Conservation (phyloP, 2,329 filamentous ascomycete species). For the Graphilbum ipis-grandicollis region DNA sequence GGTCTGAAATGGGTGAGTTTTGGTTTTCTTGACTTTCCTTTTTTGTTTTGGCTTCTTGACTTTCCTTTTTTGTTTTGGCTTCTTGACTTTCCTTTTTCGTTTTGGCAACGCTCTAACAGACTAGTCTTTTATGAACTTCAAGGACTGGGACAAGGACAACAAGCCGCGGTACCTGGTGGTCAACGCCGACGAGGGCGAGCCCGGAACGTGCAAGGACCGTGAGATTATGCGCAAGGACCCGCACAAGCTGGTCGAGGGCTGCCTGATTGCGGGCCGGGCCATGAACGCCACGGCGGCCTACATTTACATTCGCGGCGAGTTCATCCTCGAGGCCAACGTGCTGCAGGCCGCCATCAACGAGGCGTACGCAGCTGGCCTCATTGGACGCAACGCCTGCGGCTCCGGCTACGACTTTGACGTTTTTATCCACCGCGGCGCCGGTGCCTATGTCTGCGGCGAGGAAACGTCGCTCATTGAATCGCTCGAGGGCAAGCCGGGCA, state of each 20-base stretch:
- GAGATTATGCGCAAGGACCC: constrained; percentile 99
- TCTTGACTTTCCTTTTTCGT: constrained; percentile 1
- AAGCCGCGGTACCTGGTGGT: constrained; percentile 95
- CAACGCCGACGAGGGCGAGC: constrained; percentile 97
- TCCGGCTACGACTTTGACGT: constrained; percentile 97
- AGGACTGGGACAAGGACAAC: constrained; percentile 95
- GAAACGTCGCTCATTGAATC: constrained; percentile 98
- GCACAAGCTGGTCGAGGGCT: constrained; percentile 96
- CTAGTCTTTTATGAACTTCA: constrained; percentile 99
- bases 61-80: background rate
- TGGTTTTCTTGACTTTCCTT: constrained; percentile 1
- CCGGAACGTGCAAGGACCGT: constrained; percentile 97
- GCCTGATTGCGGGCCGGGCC: constrained; percentile 82
- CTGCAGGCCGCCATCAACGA: constrained; percentile 94
- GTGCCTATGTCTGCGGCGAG: constrained; percentile 95
- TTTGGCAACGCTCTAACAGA: constrained; percentile 1
- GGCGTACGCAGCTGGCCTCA: constrained; percentile 83
- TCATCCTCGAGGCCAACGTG: constrained; percentile 86
- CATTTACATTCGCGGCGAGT: constrained; percentile 98
- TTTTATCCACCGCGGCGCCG: constrained; percentile 89
- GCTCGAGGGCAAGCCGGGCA: constrained; percentile 94
- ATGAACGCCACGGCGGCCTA: constrained; percentile 99
- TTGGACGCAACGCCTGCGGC: constrained; percentile 95
- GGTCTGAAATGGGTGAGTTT: constrained; percentile 90
- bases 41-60: too few relatives aligned